These are phyloP conservation scores for Prunus yedoensis DNA, from an alignment of 331 rosid species.

Conservation along the genomic window DNA sequence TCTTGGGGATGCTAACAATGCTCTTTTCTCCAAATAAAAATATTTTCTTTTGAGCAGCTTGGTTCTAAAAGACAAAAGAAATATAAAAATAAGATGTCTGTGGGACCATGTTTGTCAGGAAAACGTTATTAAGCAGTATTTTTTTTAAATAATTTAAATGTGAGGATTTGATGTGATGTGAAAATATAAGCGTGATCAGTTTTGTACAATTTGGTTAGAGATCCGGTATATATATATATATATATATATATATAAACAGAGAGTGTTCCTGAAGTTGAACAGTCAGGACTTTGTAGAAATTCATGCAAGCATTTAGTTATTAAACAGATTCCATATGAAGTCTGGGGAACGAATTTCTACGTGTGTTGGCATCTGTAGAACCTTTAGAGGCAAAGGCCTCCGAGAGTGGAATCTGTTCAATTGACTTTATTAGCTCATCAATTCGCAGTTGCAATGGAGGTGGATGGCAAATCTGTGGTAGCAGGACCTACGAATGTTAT, in stretches of 20 bases:
- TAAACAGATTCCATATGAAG: neutral
- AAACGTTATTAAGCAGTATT: neutral
- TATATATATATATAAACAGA: no score
- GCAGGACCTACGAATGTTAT: constrained; percentile 83
- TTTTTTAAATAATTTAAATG: neutral
- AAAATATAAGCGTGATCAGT: neutral
- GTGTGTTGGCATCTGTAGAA: constrained; percentile 66
- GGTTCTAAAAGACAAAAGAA: neutral
- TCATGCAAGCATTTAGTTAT: neutral
- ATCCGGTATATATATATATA: neutral
- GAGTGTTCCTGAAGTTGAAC: neutral
- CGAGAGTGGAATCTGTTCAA: constrained; percentile 29
- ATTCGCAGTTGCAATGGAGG: constrained; percentile 69
- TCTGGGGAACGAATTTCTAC: constrained; percentile 29
- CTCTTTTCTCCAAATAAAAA: neutral
- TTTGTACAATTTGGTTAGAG: neutral
- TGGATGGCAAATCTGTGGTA: constrained; percentile 66
- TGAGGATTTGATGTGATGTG: neutral
- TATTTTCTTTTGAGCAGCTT: neutral
- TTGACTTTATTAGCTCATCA: constrained; percentile 41
- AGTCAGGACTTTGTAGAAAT: no score
- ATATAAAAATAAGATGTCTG: neutral
- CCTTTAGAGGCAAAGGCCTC: constrained; percentile 35
- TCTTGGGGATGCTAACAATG: neutral
- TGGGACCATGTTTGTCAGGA: neutral